A percentile compares a stretch with the other conserved stretches of the same genome.
Evolutionary conservation across 1,284 basidiomycete genomes (phyloP).

Genomic region (Fomitopsis schrenkii): DNA sequence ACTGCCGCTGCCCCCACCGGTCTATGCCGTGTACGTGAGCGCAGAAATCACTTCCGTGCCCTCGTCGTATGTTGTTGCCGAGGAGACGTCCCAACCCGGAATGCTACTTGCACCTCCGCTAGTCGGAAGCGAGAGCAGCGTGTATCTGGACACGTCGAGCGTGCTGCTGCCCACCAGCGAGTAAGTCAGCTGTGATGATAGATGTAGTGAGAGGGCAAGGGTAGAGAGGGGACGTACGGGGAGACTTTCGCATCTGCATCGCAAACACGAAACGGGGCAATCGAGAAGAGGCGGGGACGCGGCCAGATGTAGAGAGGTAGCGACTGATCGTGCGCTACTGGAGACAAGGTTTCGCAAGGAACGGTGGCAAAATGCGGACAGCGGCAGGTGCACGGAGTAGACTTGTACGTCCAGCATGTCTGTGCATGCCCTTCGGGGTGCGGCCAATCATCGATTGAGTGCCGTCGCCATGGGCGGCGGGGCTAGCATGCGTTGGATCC

Average conservation of each 20-base stretch:
- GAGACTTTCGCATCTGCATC: too few relatives aligned
- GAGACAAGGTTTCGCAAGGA: too few relatives aligned
- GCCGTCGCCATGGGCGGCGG: too few relatives aligned
- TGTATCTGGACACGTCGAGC: constrained; percentile 59
- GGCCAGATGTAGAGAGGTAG: constrained; percentile 7
- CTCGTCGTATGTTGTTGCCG: constrained; percentile 39
- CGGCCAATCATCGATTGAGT: too few relatives aligned
- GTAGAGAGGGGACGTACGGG: background rate
- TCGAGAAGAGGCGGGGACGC: constrained; percentile 52
- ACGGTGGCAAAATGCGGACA: too few relatives aligned
- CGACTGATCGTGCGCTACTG: too few relatives aligned
- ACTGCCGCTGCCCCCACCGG: constrained; percentile 41
- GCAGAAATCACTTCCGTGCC: constrained; percentile 56
- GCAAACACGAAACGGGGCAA: constrained; percentile 17
- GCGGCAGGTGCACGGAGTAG: too few relatives aligned
- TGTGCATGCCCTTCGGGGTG: too few relatives aligned
- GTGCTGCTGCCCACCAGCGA: constrained; percentile 38
- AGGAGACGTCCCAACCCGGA: constrained; percentile 40
- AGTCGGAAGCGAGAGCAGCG: constrained; percentile 64
- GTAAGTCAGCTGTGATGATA: constrained; percentile 39
- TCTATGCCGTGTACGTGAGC: constrained; percentile 47
- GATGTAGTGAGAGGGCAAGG: background rate
- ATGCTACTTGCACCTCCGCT: constrained; percentile 48
- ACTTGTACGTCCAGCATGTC: too few relatives aligned
- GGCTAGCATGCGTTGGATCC: too few relatives aligned